phyloP scores from a whole-genome alignment of 768 basidiomycete genomes.

The Tephrocybe sp. region DNA sequence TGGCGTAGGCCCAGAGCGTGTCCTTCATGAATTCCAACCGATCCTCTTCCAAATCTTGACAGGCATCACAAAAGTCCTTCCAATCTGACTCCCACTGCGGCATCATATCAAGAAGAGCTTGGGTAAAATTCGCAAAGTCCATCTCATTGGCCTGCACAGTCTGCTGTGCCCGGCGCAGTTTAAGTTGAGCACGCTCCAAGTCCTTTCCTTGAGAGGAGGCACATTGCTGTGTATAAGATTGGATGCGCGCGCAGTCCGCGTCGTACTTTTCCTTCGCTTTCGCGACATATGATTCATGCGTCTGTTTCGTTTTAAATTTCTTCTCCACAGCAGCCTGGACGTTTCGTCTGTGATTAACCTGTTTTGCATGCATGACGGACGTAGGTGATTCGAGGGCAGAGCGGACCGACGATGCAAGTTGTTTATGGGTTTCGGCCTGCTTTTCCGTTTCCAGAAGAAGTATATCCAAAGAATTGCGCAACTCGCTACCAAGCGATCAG shows the following conservation, averaged over 20 bases:
- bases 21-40: conserved; percentile 92
- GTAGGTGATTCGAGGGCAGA: conserved; percentile 67
- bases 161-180: conserved; percentile 80
- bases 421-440: conserved; percentile 67
- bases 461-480: conserved; percentile 77
- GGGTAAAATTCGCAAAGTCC: conserved; percentile 82
- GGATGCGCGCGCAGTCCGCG: conserved; percentile 82
- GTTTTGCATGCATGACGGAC: conserved; percentile 56
- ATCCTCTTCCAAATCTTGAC: conserved; percentile 96
- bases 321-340: conserved; percentile 81
- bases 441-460: conserved; percentile 80
- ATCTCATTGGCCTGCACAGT: conserved; percentile 89
- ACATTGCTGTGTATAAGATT: conserved; percentile 84
- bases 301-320: conserved; percentile 81
- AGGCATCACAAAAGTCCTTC: conserved; percentile 94
- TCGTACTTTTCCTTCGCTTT: conserved; percentile 93
- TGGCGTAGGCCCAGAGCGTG: conserved; percentile 92
- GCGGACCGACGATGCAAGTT: conserved; percentile 71
- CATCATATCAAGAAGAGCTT: conserved; percentile 68
- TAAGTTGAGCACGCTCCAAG: conserved; percentile 79
- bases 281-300: conserved; percentile 78
- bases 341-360: conserved; percentile 65
- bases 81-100: conserved; percentile 89
- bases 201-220: conserved; percentile 85
- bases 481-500: conserved; percentile 52